phyloP scores from a whole-genome alignment of 192 early-diverging fungal genomes.

The Tieghemiomyces parasiticus region DNA sequence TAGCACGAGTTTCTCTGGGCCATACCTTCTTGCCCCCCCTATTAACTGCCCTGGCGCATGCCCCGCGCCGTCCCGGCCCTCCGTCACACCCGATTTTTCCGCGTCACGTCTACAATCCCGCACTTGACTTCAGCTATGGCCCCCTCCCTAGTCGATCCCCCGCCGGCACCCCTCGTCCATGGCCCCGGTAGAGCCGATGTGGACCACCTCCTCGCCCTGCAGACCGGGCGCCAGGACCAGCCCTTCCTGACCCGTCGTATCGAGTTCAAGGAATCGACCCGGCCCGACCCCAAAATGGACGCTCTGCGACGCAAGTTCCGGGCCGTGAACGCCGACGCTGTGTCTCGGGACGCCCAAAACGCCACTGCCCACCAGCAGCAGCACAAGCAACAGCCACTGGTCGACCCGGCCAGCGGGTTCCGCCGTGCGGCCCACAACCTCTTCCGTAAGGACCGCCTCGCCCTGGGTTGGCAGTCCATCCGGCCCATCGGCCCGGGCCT shows the following conservation, averaged over 20 bases:
- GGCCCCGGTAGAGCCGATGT: slow-evolving; percentile 10
- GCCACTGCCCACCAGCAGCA: not conserved
- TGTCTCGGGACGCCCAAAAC: not conserved
- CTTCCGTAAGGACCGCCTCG: slow-evolving; percentile 39
- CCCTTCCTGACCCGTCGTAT: slow-evolving; percentile 35
- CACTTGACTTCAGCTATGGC: too few relatives aligned
- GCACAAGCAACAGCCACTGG: slow-evolving; percentile 10
- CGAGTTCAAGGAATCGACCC: slow-evolving; percentile 39
- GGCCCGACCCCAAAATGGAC: slow-evolving; percentile 43
- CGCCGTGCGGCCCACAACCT: slow-evolving; percentile 35
- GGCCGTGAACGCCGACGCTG: slow-evolving; percentile 33
- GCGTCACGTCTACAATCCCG: too few relatives aligned
- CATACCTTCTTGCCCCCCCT: too few relatives aligned
- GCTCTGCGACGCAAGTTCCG: slow-evolving; percentile 41
- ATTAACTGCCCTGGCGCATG: too few relatives aligned
- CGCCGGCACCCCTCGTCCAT: not conserved
- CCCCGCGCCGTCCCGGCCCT: too few relatives aligned
- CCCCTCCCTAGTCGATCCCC: not conserved
- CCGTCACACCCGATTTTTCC: too few relatives aligned
- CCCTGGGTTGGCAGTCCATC: slow-evolving; percentile 33
- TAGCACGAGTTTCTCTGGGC: too few relatives aligned
- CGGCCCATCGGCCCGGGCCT: slow-evolving; percentile 51
- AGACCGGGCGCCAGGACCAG: slow-evolving; percentile 24
- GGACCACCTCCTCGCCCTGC: slow-evolving; percentile 25
- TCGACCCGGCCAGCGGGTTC: slow-evolving; percentile 44